phyloP scores from a whole-genome alignment of 2,329 filamentous ascomycete genomes.

The Exserohilum turcica region DNA sequence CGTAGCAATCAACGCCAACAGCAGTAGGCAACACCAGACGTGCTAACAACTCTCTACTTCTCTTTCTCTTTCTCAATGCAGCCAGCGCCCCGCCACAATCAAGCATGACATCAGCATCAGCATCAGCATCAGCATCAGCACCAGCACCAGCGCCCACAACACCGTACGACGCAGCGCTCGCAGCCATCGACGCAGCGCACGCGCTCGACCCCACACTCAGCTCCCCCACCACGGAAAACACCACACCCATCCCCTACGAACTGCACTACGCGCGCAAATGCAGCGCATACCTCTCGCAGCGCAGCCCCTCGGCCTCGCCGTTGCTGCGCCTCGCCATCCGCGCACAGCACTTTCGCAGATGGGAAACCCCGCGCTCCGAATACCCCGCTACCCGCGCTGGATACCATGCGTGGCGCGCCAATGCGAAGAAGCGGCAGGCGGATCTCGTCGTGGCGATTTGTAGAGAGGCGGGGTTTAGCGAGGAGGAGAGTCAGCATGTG shows the following conservation, averaged over 20 bases:
- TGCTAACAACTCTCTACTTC: too few species aligned
- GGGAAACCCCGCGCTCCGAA: slow-evolving; percentile 76
- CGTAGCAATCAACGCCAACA: too few species aligned
- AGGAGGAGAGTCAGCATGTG: slow-evolving; percentile 64
- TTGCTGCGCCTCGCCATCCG: slow-evolving; percentile 75
- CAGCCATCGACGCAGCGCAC: slow-evolving; percentile 75
- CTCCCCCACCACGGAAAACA: slow-evolving; percentile 46
- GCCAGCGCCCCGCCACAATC: too few species aligned
- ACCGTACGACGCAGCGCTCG: slow-evolving; percentile 57
- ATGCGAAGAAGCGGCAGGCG: slow-evolving; percentile 73
- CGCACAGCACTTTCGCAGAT: slow-evolving; percentile 83
- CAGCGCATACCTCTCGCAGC: slow-evolving; percentile 71
- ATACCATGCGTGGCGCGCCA: slow-evolving; percentile 80
- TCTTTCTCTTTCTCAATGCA: too few species aligned
- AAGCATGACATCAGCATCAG: background rate
- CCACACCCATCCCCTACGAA: slow-evolving; percentile 79
- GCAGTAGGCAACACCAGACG: too few species aligned
- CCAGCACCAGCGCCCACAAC: background rate
- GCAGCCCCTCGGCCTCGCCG: slow-evolving; percentile 66
- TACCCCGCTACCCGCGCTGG: slow-evolving; percentile 77
- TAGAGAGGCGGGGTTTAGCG: slow-evolving; percentile 55
- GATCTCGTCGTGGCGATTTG: slow-evolving; percentile 63
- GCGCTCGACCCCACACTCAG: slow-evolving; percentile 65
- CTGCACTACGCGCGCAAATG: slow-evolving; percentile 82
- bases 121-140: too few species aligned